phyloP scores from a whole-genome alignment of 2,329 filamentous ascomycete species.

The Fusarium redolens region DNA sequence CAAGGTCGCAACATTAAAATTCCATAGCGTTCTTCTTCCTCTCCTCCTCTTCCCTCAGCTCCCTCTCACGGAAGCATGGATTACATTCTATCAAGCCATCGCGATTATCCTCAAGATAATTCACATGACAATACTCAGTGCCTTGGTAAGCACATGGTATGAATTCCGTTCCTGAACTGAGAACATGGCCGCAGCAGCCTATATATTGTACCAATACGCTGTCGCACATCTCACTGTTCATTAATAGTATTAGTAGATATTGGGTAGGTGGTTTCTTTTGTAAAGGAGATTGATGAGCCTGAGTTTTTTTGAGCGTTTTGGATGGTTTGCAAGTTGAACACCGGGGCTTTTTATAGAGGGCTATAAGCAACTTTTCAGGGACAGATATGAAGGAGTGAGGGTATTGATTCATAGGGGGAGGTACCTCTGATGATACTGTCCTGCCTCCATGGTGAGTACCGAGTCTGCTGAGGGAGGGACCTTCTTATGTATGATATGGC shows the following conservation, averaged over 20 bases:
- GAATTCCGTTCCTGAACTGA: not conserved
- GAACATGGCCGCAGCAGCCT: not conserved
- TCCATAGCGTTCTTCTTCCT: not conserved
- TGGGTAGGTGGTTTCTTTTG: rapidly evolving
- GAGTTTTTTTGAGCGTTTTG: too few relatives aligned
- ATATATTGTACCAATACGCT: not conserved
- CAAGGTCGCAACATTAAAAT: not conserved
- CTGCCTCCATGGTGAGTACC: rapidly evolving
- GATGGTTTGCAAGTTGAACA: rapidly evolving
- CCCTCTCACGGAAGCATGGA: not conserved
- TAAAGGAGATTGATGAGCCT: rapidly evolving
- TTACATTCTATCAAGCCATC: not conserved
- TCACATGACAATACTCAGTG: not conserved
- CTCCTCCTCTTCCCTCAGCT: too few relatives aligned
- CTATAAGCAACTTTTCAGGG: too few relatives aligned
- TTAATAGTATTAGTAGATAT: not conserved
- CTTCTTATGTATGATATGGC: not conserved
- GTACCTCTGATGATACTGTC: too few relatives aligned
- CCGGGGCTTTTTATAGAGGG: not conserved
- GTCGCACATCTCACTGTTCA: not conserved
- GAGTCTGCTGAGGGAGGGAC: rapidly evolving
- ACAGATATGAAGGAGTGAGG: rapidly evolving
- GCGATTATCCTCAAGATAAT: not conserved
- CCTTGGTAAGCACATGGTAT: not conserved
- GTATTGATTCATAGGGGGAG: not conserved